Percentiles rank a stretch among this genome's conserved stretches.
phyloP scores from a whole-genome alignment of 2,329 filamentous ascomycete species.

The Cytospora piceae region DNA sequence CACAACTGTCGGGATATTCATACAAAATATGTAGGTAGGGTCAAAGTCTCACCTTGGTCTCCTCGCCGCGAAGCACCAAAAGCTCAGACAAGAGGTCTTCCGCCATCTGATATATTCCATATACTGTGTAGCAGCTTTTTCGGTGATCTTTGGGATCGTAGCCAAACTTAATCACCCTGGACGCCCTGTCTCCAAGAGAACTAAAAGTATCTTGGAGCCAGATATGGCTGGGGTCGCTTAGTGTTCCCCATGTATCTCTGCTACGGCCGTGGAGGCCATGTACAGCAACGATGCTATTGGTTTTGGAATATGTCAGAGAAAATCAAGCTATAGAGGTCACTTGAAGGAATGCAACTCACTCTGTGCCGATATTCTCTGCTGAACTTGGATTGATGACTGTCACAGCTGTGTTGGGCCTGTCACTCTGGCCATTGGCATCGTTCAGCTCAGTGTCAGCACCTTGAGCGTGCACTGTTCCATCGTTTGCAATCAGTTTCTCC shows the following conservation, averaged over 20 bases:
- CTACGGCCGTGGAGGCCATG: conserved; percentile 2
- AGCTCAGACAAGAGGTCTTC: neutral
- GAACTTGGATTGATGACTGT: neutral
- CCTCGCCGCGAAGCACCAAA: neutral
- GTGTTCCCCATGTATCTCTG: neutral
- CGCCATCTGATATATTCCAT: conserved; percentile 3
- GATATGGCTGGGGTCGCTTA: neutral
- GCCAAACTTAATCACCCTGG: neutral
- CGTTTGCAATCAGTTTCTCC: too few relatives aligned
- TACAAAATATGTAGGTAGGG: too few relatives aligned
- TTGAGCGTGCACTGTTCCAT: too few relatives aligned
- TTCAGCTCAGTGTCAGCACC: too few relatives aligned
- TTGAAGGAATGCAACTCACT: neutral
- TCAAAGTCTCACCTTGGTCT: neutral
- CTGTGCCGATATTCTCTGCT: neutral
- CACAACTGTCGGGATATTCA: too few relatives aligned
- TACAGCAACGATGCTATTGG: neutral
- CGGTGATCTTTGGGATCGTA: neutral
- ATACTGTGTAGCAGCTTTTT: neutral
- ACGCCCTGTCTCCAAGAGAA: neutral
- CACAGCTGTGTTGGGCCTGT: neutral
- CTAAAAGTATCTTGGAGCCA: conserved; percentile 2
- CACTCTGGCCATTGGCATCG: neutral
- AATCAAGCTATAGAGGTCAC: neutral
- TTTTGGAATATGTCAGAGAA: neutral